Conservation (phyloP, 208 protist genomes). For the Leishmania tropica region DNA sequence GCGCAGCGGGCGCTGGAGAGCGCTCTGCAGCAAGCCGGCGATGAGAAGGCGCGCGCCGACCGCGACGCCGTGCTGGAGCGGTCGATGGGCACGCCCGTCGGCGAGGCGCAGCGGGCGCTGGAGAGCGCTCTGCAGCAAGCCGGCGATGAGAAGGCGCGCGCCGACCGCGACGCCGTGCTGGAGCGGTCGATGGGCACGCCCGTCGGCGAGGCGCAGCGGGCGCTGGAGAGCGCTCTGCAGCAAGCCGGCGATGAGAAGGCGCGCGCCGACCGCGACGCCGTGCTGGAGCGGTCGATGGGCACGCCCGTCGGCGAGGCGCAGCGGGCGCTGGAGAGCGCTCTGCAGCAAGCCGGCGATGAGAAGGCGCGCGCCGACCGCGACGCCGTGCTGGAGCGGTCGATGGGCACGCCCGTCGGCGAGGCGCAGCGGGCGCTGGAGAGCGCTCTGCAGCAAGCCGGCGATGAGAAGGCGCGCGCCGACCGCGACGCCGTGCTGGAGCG, state of each 20-base stretch:
- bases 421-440: background rate
- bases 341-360: background rate
- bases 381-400: background rate
- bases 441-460: background rate
- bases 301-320: background rate
- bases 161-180: background rate
- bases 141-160: background rate
- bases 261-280: background rate
- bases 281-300: background rate
- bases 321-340: background rate
- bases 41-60: background rate
- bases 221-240: background rate
- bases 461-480: background rate
- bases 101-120: background rate
- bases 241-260: background rate
- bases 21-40: background rate
- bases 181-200: background rate
- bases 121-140: background rate
- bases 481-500: background rate
- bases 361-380: background rate
- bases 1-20: background rate
- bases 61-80: background rate
- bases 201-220: background rate
- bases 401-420: background rate
- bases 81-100: background rate